Base-by-base conservation (phyloP, 345 rosid genomes). In the Acer saccharum region DNA sequence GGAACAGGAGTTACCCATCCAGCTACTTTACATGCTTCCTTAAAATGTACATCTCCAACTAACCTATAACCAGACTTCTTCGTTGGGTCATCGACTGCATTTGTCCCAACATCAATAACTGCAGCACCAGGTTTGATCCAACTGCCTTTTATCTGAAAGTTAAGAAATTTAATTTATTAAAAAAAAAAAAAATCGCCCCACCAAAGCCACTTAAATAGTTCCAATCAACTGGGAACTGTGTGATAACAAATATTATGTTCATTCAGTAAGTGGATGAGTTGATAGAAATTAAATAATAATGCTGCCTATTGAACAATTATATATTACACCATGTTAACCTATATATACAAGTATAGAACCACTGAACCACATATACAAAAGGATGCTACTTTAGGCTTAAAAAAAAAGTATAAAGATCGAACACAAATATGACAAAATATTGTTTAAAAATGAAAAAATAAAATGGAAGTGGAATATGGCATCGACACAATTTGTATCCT, bases 121-220 rank as follows among this genome's bases (percentile, higher is more conserved):
- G 98, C 98, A 65, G 97, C 98, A 63, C 98, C 98, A 18, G 94
- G 94, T 69, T 95, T 95, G 81, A 95, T 95, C 98, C 98, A 95
- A 77, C 89, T 79, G 5, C 98, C 94, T 80, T 89, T 93, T 61
- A 95, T 90, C 98, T 94, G 88, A 69, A 82, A 77, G 29, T 70
- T 13, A 48, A 69, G 50, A 29, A 65, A 61, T 65, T 39, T 25
- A 61, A 73, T 64, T 44, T 14, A n/a, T 73, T 55, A 41, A 41
- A 41, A 5, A 41, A 61, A 0, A 58, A 5, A 61, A 64, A 17
- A 43, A 41, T 43, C 3, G 2, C 21, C 57, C 44, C 23, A 27
- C 41, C 57, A 66, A 65, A 43, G 78, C 6, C 35, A 72, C 23
- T 20, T 6, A 18, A 55, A 13, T 29, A 23, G 25, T 67, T 69